Conservation (phyloP, 345 rosid genomes). For the Hibiscus mutabilis region DNA sequence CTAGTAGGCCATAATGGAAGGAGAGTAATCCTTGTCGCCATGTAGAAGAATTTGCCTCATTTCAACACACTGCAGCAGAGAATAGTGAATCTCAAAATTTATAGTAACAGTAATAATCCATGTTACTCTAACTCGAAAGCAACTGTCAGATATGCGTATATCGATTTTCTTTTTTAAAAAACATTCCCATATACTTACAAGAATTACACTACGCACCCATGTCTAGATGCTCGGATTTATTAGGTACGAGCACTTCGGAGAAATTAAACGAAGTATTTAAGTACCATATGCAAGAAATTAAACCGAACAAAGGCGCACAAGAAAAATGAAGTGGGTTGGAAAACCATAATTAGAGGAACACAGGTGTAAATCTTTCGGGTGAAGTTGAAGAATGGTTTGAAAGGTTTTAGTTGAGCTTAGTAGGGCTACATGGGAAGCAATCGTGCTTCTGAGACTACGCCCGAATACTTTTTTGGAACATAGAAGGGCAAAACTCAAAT, state of each 20-base stretch:
- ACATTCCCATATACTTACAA: not conserved
- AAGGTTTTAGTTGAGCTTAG: not conserved
- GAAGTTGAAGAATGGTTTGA: not conserved
- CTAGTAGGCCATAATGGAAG: not conserved
- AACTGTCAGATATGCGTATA: not conserved
- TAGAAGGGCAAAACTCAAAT: not conserved
- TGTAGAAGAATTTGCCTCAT: conserved; percentile 14
- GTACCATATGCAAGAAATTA: not conserved
- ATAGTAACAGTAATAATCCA: not conserved
- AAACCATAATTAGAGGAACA: not conserved
- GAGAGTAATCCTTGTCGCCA: not conserved
- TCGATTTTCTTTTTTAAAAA: not conserved
- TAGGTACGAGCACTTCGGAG: too few species aligned
- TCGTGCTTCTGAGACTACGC: not conserved
- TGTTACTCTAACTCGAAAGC: not conserved
- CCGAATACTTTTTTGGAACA: not conserved
- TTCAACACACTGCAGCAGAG: conserved; percentile 35
- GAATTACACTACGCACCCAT: not conserved
- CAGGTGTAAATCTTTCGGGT: too few species aligned
- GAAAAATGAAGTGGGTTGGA: not conserved
- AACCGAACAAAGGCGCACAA: not conserved
- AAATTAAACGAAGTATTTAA: too few species aligned
- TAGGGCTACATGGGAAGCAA: not conserved
- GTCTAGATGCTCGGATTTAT: too few species aligned
- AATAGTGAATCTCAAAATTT: conserved; percentile 3